phyloP scores from a whole-genome alignment of 352 stramenopile genomes.

The Pythium myriotylum region DNA sequence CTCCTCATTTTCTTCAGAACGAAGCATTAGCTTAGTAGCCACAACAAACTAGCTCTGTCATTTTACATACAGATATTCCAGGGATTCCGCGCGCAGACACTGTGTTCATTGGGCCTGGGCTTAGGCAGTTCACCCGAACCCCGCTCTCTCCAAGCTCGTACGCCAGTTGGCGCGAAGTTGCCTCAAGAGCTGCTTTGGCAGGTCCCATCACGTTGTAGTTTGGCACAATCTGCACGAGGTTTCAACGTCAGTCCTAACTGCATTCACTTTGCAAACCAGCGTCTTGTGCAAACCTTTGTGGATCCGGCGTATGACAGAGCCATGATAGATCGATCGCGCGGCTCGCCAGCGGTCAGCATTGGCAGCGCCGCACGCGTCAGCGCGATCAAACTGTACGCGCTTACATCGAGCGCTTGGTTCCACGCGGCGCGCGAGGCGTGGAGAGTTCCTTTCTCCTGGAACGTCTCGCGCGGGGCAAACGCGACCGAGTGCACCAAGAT shows the following conservation, averaged over 20 bases:
- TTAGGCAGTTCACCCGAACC: conserved; percentile 91
- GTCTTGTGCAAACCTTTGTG: too few species aligned
- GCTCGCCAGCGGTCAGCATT: conserved; percentile 35
- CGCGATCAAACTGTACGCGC: conserved; percentile 90
- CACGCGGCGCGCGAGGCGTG: conserved; percentile 55
- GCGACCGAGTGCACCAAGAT: conserved; percentile 92
- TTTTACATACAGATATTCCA: conserved; percentile 66
- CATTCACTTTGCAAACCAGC: conserved; percentile 60
- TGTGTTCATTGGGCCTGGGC: conserved; percentile 90
- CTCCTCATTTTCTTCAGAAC: conserved; percentile 72
- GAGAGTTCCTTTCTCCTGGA: conserved; percentile 63
- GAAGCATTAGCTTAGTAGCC: neutral
- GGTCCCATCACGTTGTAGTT: conserved; percentile 94
- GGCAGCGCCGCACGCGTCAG: conserved; percentile 68
- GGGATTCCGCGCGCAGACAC: conserved; percentile 90
- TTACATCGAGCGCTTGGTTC: conserved; percentile 82
- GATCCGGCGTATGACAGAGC: conserved; percentile 90
- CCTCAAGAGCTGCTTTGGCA: conserved; percentile 90
- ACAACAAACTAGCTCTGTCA: neutral
- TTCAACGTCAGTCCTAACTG: neutral
- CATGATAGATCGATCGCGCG: conserved; percentile 74
- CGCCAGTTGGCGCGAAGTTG: conserved; percentile 79
- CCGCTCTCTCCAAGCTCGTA: conserved; percentile 72
- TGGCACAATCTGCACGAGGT: conserved; percentile 59
- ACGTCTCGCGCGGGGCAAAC: conserved; percentile 79